These are phyloP conservation scores for Sabuloglossum arenarium DNA, from an alignment of 495 filamentous ascomycete genomes.

Conservation along the genomic window DNA sequence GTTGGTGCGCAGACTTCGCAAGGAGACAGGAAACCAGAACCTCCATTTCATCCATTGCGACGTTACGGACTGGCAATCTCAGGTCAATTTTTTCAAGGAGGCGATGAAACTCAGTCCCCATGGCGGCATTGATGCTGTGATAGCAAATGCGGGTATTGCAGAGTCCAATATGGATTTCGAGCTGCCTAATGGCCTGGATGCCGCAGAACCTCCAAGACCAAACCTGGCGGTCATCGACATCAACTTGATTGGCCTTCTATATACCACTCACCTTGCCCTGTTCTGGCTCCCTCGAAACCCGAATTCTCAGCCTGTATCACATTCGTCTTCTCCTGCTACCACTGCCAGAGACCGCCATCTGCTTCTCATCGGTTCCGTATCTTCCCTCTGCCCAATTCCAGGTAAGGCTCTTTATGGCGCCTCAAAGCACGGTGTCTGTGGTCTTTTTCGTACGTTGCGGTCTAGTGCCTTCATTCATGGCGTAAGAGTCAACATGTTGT, in stretches of 20 bases:
- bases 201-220: slow-evolving; percentile 27
- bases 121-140: slow-evolving; percentile 35
- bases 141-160: slow-evolving; percentile 48
- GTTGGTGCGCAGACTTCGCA: slow-evolving; percentile 13
- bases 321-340: not conserved
- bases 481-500: slow-evolving; percentile 37
- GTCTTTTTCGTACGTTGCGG: slow-evolving; percentile 36
- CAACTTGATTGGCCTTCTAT: slow-evolving; percentile 41
- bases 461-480: slow-evolving; percentile 23
- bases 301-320: not conserved
- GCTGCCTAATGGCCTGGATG: slow-evolving; percentile 17
- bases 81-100: slow-evolving; percentile 35
- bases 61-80: slow-evolving; percentile 36
- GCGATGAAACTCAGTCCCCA: slow-evolving; percentile 31
- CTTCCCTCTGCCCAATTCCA: slow-evolving; percentile 25
- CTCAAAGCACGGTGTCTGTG: slow-evolving; percentile 43
- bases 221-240: slow-evolving; percentile 32
- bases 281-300: slow-evolving; percentile 29
- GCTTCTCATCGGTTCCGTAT: slow-evolving; percentile 31
- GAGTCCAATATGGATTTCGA: slow-evolving; percentile 17
- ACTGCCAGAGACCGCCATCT: slow-evolving; percentile 4
- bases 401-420: slow-evolving; percentile 31
- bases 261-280: slow-evolving; percentile 42
- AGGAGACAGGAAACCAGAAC: slow-evolving; percentile 18
- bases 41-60: slow-evolving; percentile 34